Evolutionary conservation across 495 filamentous ascomycete species (phyloP).

Genomic region (Cryomyces minteri): DNA sequence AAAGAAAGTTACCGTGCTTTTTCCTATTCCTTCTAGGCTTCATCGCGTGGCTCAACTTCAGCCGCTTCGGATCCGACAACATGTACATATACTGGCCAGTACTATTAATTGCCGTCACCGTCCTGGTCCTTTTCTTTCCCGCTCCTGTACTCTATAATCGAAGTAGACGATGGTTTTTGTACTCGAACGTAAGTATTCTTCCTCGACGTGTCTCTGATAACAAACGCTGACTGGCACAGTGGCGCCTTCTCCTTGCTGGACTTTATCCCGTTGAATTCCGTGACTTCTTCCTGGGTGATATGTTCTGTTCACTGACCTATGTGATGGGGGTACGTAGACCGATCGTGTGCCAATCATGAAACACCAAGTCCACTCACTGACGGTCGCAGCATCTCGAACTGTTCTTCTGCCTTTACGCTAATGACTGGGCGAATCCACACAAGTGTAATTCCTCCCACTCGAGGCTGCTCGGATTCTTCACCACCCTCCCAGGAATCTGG

Average conservation of each 20-base stretch:
- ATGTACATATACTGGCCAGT: conserved; percentile 81
- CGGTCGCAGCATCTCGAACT: conserved; percentile 56
- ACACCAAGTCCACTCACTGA: neutral
- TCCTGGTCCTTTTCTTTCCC: conserved; percentile 56
- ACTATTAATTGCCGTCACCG: conserved; percentile 50
- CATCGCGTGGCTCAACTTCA: conserved; percentile 79
- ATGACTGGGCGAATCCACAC: conserved; percentile 47
- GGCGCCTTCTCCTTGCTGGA: conserved; percentile 67
- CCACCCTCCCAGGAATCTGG: conserved; percentile 69
- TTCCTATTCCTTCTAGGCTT: conserved; percentile 62
- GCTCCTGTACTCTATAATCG: conserved; percentile 53
- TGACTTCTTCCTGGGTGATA: conserved; percentile 95
- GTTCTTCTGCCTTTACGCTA: conserved; percentile 85
- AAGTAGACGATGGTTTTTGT: conserved; percentile 65
- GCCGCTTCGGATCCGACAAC: conserved; percentile 22
- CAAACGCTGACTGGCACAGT: conserved; percentile 27
- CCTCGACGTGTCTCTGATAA: neutral
- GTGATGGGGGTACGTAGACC: conserved; percentile 52
- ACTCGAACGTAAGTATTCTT: conserved; percentile 49
- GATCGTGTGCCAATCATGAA: neutral
- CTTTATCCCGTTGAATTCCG: conserved; percentile 88
- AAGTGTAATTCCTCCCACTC: conserved; percentile 79
- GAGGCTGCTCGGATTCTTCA: conserved; percentile 69
- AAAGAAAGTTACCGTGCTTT: conserved; percentile 44
- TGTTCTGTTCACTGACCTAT: conserved; percentile 91